phyloP scores from a whole-genome alignment of 495 filamentous ascomycete genomes.

The Neurospora cerealis region DNA sequence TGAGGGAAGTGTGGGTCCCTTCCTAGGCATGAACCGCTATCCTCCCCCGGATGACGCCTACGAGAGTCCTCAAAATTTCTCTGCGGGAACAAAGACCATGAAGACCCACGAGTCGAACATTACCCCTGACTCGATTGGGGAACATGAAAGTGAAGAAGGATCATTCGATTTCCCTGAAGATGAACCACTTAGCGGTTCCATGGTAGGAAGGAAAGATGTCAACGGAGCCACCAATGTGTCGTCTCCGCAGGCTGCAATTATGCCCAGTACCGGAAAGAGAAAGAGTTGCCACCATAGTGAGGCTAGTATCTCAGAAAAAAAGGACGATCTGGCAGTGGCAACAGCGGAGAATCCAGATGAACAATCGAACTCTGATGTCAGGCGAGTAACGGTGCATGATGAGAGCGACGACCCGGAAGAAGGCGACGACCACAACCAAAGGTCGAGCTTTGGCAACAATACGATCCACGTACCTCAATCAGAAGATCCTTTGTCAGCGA shows the following conservation, averaged over 20 bases:
- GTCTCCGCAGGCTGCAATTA: not conserved
- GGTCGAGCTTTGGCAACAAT: not conserved
- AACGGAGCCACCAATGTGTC: not conserved
- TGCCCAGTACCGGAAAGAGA: not conserved
- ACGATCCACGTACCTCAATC: not conserved
- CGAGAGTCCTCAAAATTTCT: not conserved
- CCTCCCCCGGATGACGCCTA: not conserved
- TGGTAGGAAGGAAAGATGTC: not conserved
- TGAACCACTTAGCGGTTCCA: not conserved
- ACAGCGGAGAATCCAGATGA: not conserved
- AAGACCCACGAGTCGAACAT: not conserved
- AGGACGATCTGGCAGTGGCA: not conserved
- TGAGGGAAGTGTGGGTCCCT: constrained; percentile 16
- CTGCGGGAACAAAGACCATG: not conserved
- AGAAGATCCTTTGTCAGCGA: not conserved
- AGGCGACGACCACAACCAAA: not conserved
- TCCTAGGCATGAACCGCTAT: constrained; percentile 2
- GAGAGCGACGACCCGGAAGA: not conserved
- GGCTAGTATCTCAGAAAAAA: not conserved
- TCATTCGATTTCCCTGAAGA: not conserved
- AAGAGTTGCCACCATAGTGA: not conserved
- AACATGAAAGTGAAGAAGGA: not conserved
- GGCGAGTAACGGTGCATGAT: not conserved
- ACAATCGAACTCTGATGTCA: not conserved
- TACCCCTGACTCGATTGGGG: not conserved